Percentiles rank a stretch among this genome's conserved stretches.
phyloP scores from a whole-genome alignment of 352 stramenopile genomes.

The Saprolegnia diclina region DNA sequence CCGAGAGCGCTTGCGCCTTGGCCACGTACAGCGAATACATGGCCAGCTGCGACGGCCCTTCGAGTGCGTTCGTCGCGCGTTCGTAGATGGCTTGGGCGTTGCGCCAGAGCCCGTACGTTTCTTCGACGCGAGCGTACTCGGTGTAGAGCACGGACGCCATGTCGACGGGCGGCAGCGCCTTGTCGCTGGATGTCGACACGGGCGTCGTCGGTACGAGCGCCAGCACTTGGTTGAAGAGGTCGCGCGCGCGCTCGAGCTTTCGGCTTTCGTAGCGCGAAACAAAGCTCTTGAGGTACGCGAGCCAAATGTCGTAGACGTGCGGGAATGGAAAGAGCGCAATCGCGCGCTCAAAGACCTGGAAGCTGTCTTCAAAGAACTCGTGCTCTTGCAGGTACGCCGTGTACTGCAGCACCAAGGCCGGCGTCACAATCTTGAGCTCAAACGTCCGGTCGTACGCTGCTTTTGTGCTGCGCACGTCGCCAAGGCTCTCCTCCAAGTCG shows the following conservation, averaged over 20 bases:
- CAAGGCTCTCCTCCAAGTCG: slow-evolving; percentile 97
- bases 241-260: slow-evolving; percentile 95
- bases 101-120: slow-evolving; percentile 93
- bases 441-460: slow-evolving; percentile 94
- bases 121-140: slow-evolving; percentile 94
- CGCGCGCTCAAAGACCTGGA: slow-evolving; percentile 90
- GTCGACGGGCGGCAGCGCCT: slow-evolving; percentile 61
- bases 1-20: slow-evolving; percentile 94
- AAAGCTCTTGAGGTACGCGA: slow-evolving; percentile 93
- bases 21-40: slow-evolving; percentile 94
- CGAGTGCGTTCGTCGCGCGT: slow-evolving; percentile 83
- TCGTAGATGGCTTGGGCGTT: slow-evolving; percentile 96
- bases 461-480: slow-evolving; percentile 91
- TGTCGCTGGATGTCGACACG: slow-evolving; percentile 29
- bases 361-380: slow-evolving; percentile 96
- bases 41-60: slow-evolving; percentile 86
- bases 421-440: slow-evolving; percentile 95
- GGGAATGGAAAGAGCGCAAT: slow-evolving; percentile 88
- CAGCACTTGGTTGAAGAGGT: slow-evolving; percentile 96
- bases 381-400: slow-evolving; percentile 94
- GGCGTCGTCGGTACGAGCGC: slow-evolving; percentile 63
- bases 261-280: slow-evolving; percentile 91
- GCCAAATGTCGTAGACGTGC: slow-evolving; percentile 95
- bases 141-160: slow-evolving; percentile 46
- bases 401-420: slow-evolving; percentile 97